These are phyloP conservation scores for Blastobotrys serpentis DNA, from an alignment of 1,139 yeast species.

Conservation along the genomic window DNA sequence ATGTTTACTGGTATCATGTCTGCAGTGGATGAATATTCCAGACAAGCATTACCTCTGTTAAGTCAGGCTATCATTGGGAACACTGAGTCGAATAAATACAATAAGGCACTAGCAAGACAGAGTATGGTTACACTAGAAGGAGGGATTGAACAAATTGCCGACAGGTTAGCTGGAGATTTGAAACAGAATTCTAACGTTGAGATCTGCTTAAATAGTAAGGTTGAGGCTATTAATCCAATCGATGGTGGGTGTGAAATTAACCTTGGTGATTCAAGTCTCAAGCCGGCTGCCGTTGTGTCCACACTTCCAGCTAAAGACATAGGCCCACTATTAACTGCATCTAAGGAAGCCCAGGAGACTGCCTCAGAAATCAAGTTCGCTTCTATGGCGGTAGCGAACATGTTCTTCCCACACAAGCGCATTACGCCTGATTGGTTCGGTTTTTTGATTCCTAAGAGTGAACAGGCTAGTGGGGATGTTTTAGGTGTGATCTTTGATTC, in stretches of 20 bases:
- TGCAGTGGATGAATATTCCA: conserved; percentile 31
- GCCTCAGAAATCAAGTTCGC: conserved; percentile 30
- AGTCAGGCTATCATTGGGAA: conserved; percentile 30
- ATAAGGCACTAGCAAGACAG: conserved; percentile 23
- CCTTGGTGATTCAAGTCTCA: conserved; percentile 16
- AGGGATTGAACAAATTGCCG: conserved; percentile 36
- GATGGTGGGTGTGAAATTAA: conserved; percentile 20
- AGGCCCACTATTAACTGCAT: conserved; percentile 21
- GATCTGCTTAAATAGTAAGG: conserved; percentile 35
- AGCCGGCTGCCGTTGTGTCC: conserved; percentile 32
- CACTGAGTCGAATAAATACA: conserved; percentile 19
- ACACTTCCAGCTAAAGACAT: conserved; percentile 32
- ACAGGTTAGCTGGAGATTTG: conserved; percentile 40
- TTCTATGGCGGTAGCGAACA: conserved; percentile 40
- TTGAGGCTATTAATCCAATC: conserved; percentile 21
- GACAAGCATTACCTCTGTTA: conserved; percentile 29
- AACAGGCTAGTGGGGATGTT: conserved; percentile 55
- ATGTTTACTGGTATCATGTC: conserved; percentile 36
- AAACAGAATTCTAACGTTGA: conserved; percentile 49
- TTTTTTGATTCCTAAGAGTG: conserved; percentile 68
- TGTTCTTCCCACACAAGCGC: conserved; percentile 32
- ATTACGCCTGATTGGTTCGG: conserved; percentile 68
- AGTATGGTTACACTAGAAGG: conserved; percentile 33
- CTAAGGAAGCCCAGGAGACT: conserved; percentile 21
- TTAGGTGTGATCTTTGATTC: conserved; percentile 92